Evolutionary conservation across 2,329 filamentous ascomycete species (phyloP).

Genomic region (Penicillium sclerotiorum): DNA sequence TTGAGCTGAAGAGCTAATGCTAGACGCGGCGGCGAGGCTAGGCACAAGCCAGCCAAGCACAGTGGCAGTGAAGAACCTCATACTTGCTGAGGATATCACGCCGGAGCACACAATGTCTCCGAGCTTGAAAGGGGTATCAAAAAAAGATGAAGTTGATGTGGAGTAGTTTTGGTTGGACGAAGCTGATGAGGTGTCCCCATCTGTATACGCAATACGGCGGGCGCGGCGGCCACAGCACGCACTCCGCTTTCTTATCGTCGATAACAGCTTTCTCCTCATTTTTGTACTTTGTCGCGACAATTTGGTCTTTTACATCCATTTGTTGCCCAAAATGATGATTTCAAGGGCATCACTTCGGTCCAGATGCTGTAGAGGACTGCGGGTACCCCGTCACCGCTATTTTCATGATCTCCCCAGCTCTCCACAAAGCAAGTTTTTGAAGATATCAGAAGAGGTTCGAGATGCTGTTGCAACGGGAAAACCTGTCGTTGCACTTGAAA

Average conservation of each 20-base stretch:
- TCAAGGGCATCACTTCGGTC: constrained; percentile 27
- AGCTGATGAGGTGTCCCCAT: constrained; percentile 44
- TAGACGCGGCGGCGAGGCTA: constrained; percentile 37
- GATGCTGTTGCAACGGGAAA: constrained; percentile 73
- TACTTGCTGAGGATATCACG: constrained; percentile 37
- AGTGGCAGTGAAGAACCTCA: constrained; percentile 45
- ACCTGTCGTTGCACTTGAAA: constrained; percentile 90
- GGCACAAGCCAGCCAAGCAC: constrained; percentile 40
- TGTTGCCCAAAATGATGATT: constrained; percentile 20
- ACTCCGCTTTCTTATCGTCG: constrained; percentile 32
- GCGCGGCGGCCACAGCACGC: constrained; percentile 37
- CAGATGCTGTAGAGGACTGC: constrained; percentile 17
- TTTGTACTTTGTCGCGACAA: constrained; percentile 9
- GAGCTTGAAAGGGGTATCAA: constrained; percentile 16
- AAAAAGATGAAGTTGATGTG: constrained; percentile 15
- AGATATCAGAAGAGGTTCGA: constrained; percentile 78
- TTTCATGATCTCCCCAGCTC: constrained; percentile 35
- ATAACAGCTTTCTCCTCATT: constrained; percentile 29
- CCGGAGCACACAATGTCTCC: constrained; percentile 27
- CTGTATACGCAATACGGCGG: constrained; percentile 31
- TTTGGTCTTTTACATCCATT: constrained; percentile 2
- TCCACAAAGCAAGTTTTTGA: constrained; percentile 57
- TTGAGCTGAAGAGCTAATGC: constrained; percentile 32
- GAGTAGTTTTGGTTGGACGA: constrained; percentile 18
- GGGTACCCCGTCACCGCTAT: constrained; percentile 20